Conservation (phyloP, 345 rosid genomes). For the Salix udensis region DNA sequence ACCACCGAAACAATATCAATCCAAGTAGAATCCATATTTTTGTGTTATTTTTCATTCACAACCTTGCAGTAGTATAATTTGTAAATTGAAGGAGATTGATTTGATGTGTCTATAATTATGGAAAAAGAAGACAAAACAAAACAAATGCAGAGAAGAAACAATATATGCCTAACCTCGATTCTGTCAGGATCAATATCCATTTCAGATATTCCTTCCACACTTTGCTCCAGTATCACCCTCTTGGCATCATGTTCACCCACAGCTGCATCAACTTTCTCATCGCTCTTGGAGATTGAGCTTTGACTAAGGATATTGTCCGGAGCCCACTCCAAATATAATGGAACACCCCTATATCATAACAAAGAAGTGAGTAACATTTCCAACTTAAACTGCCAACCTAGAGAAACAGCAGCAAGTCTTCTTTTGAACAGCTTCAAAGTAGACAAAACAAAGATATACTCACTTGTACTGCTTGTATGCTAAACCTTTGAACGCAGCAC, state of each 20-base stretch:
- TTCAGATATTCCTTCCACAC: slow-evolving; percentile 51
- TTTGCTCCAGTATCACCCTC: slow-evolving; percentile 61
- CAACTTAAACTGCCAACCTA: background rate
- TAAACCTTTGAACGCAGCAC: slow-evolving; percentile 79
- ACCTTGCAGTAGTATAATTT: background rate
- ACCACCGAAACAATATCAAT: background rate
- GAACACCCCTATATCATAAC: slow-evolving; percentile 65
- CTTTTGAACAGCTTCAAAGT: background rate
- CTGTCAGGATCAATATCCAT: slow-evolving; percentile 69
- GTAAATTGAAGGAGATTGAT: background rate
- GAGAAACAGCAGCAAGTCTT: background rate
- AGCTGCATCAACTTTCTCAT: slow-evolving; percentile 32
- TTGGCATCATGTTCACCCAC: slow-evolving; percentile 59
- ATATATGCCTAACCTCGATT: slow-evolving; percentile 54
- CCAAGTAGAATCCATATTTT: background rate
- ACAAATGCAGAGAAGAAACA: slow-evolving; percentile 2
- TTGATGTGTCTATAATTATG: background rate
- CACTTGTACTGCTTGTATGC: slow-evolving; percentile 91
- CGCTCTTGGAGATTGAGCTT: slow-evolving; percentile 32
- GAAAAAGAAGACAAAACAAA: background rate
- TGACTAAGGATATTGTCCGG: slow-evolving; percentile 62
- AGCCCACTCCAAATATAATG: slow-evolving; percentile 95
- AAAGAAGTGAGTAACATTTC: slow-evolving; percentile 6
- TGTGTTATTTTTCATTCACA: background rate
- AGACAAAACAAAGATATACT: slow-evolving; percentile 23